Evolutionary conservation across 176 grass and related monocot genomes (phyloP), one percentile per base, ranked within the genome.

Genomic region (Elymus sibiricus): DNA sequence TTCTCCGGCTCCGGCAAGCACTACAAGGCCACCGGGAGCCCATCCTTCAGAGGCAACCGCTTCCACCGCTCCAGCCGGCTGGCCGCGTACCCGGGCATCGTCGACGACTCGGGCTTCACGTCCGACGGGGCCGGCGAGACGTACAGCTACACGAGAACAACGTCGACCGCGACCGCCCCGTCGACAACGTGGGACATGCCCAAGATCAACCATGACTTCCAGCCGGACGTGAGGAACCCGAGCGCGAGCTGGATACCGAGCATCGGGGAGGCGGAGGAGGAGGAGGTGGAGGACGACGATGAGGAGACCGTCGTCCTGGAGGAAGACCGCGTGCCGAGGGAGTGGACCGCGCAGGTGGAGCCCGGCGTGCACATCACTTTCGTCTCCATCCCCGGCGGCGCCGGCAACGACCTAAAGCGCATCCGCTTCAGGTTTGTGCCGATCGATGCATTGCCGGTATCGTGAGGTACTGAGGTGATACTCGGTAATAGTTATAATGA

Each of bases 311-410:
- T 94, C 24, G 80, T 94, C 37, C 81, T 88, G 61, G 94, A 99
- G 67, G 94, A 99, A 31, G 87, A 93, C 14, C 82, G 89, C 14
- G 90, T 92, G 72, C 94, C 97, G 9, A 84, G 92, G 68, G 94
- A 99, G 84, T 99, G 97, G 97, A 94, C 90, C 22, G 97, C 97
- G 10, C 97, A 99, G 90, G 92, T 99, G 60, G 97, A 99, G 77
- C 97, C 97, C 4, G 97, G 97, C 59, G 97, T 99, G 58, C 97
- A 99, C 78, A 97, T 99, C 77, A 99, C 97, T 37, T 99, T 99
- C 55, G 87, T 99, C 56, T 97, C 97, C 66, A 93, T 97, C 76
- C 94, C 94, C 0, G 92, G 90, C 8, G 90, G 97, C 64, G 92
- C 90, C 29, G 94, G 97, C 79, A 99, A 99, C 72, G 92, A 99